A percentile compares a stretch with the other conserved stretches of the same genome.
phyloP scores from a whole-genome alignment of 2,329 filamentous ascomycete species.

The Penicillium griseofulvum region DNA sequence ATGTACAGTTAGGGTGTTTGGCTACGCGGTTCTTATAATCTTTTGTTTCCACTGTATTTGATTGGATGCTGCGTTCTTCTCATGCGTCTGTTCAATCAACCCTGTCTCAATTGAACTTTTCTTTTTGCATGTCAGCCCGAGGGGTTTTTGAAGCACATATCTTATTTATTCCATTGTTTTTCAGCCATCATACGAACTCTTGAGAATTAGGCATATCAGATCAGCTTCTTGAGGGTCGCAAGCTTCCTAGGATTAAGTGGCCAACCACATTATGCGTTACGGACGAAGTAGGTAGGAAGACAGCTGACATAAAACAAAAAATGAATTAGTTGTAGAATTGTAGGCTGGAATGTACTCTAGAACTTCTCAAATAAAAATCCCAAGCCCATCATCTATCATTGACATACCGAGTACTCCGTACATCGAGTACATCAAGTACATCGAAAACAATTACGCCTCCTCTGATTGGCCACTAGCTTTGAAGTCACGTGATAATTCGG shows the following conservation, averaged over 20 bases:
- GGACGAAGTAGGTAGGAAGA: neutral
- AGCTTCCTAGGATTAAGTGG: neutral
- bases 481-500: slow-evolving; percentile 25
- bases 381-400: neutral
- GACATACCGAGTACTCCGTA: too few species aligned
- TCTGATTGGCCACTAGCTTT: slow-evolving; percentile 28
- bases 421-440: neutral
- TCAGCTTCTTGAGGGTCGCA: neutral
- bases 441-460: slow-evolving; percentile 10
- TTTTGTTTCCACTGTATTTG: slow-evolving; percentile 24
- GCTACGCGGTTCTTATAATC: slow-evolving; percentile 23
- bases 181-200: neutral
- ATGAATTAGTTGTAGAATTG: too few species aligned
- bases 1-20: slow-evolving; percentile 35
- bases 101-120: slow-evolving; percentile 16
- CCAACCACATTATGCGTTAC: neutral
- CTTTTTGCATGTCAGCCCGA: slow-evolving; percentile 20
- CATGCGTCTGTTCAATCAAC: slow-evolving; percentile 1
- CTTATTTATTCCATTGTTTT: slow-evolving; percentile 13
- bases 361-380: neutral
- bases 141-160: slow-evolving; percentile 23
- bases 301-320: neutral
- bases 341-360: neutral
- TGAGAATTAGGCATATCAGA: slow-evolving; percentile 2
- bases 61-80: slow-evolving; percentile 20